Percentiles rank a stretch among this genome's conserved stretches.
Evolutionary conservation across 2,329 filamentous ascomycete species (phyloP).

Genomic region (Fusarium nygamai): DNA sequence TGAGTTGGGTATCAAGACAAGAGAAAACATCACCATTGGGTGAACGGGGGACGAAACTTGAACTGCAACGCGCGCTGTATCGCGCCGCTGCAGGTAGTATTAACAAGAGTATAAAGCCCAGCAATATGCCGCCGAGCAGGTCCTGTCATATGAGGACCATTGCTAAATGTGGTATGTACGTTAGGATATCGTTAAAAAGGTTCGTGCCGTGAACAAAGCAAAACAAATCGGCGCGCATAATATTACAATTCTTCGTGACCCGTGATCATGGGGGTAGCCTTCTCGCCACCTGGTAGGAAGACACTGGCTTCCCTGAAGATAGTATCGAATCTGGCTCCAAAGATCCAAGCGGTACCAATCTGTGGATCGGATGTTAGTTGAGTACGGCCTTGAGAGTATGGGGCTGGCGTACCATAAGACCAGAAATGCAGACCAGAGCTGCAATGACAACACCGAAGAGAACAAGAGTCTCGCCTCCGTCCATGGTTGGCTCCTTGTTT

Average conservation of each 20-base stretch:
- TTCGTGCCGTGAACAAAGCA: slow-evolving; percentile 30
- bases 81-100: slow-evolving; percentile 37
- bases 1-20: neutral
- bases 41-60: slow-evolving; percentile 19
- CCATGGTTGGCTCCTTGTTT: slow-evolving; percentile 56
- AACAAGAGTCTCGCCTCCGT: slow-evolving; percentile 69
- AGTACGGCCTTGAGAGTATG: neutral
- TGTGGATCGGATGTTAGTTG: slow-evolving; percentile 49
- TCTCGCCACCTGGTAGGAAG: slow-evolving; percentile 36
- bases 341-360: slow-evolving; percentile 80
- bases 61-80: slow-evolving; percentile 29
- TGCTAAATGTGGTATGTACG: slow-evolving; percentile 40
- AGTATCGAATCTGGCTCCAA: slow-evolving; percentile 83
- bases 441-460: slow-evolving; percentile 73
- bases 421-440: slow-evolving; percentile 76
- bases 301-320: slow-evolving; percentile 43
- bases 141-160: slow-evolving; percentile 20
- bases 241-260: slow-evolving; percentile 51
- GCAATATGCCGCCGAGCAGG: slow-evolving; percentile 14
- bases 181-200: slow-evolving; percentile 45
- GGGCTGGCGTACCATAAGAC: slow-evolving; percentile 75
- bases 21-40: neutral
- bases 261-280: slow-evolving; percentile 40
- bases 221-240: slow-evolving; percentile 21
- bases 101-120: slow-evolving; percentile 41